Percentiles rank a stretch among this genome's conserved stretches.
These are phyloP conservation scores for Brachypodium distachyon DNA, from an alignment of 202 grass and related monocot genomes.

Conservation along the genomic window DNA sequence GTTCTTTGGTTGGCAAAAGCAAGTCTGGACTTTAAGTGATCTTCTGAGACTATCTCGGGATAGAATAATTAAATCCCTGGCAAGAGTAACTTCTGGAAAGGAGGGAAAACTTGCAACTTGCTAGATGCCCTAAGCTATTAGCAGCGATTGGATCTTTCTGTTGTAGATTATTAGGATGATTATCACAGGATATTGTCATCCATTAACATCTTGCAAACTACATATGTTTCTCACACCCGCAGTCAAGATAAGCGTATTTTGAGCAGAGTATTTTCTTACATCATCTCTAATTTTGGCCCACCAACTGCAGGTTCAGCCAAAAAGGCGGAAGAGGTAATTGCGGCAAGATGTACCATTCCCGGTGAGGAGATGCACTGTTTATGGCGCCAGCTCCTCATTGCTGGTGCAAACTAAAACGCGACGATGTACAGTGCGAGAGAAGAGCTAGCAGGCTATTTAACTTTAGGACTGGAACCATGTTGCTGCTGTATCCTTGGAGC, in stretches of 20 bases:
- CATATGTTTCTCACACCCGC: neutral
- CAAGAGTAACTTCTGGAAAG: neutral
- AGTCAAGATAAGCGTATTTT: neutral
- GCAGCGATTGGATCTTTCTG: neutral
- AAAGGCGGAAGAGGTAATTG: constrained; percentile 49
- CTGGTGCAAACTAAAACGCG: constrained; percentile 22
- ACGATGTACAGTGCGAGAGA: constrained; percentile 40
- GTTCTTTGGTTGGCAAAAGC: neutral
- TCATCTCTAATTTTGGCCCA: neutral
- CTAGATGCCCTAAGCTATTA: neutral
- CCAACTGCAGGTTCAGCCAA: constrained; percentile 41
- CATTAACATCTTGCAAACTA: neutral
- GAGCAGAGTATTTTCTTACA: neutral
- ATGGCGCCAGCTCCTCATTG: constrained; percentile 25
- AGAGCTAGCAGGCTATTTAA: constrained; percentile 31
- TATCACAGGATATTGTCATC: neutral
- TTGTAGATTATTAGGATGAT: neutral
- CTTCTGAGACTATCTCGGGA: neutral
- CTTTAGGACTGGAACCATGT: constrained; percentile 26
- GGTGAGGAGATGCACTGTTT: constrained; percentile 19
- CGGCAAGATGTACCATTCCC: neutral
- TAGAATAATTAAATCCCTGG: neutral
- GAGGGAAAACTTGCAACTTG: neutral
- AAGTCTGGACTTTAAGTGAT: neutral
- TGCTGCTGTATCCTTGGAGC: constrained; percentile 22